Evolutionary conservation across 2,329 filamentous ascomycete species (phyloP), one percentile per base, ranked within the genome.

Genomic region (Colletotrichum sp.): DNA sequence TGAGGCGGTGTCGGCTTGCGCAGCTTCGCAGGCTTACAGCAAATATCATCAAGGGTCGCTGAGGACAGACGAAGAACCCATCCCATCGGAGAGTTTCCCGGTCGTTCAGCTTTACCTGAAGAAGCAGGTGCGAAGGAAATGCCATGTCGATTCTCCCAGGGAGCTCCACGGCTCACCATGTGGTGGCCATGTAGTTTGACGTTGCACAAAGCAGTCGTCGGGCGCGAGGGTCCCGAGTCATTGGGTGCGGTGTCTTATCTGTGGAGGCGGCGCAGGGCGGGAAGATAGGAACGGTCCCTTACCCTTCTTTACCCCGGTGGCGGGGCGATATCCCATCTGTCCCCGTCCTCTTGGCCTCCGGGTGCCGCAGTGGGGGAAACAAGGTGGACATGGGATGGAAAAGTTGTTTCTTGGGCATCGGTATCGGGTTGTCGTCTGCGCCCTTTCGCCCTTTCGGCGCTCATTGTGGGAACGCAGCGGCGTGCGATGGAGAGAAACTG

Each of bases 221-320:
- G 56, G 18, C 32, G 12, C 13, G 26, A 59, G 28, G 36, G 48
- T 52, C n/a, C 73, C 69, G 69, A 72, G 34, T 68, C 63, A 75
- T 75, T 75, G 73, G 73, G 48, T 28, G 34, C 21, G 30, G n/a
- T 21, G 38, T 32, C 62, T 75, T 75, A 75, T 75, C 73, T 73
- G 73, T 73, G 73, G 73, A 73, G 56, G 70, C 56, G 32, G 28
- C 58, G 63, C 56, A 48, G 34, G 43, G 26, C 73, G 43, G 43
- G 56, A 72, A 73, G 73, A 75, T 75, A 73, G 56, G 43, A 26
- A 59, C 48, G 21, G 26, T 13, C 8, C 63, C 36, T n/a, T 58
- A 26, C 26, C 43, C 55, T 43, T 38, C 32, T 28, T 62, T 36
- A 32, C 43, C 43, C 58, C 32, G 34, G 56, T 63, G 38, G 73